Base-by-base conservation (phyloP, 345 rosid genomes). In the Syzygium oleosum region DNA sequence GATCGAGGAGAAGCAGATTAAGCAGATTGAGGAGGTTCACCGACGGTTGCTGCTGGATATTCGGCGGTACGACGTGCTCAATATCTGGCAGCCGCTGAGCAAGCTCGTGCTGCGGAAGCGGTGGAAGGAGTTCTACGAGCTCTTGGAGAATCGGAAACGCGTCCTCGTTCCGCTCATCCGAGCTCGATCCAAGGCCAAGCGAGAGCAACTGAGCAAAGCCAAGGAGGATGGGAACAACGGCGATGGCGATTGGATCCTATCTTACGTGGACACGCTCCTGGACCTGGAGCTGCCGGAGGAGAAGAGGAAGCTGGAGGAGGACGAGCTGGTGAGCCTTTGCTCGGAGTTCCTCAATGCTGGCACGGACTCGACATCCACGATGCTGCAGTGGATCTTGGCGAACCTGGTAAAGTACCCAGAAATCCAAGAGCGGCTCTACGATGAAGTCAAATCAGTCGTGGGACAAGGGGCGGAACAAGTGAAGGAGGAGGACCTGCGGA, bases 301-400 rank as follows among this genome's bases (percentile, higher is more conserved):
- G 51, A 78, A 79, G 58, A 73, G 89, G 53, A 52, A 85, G 89
- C 87, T 85, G 43, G 77, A 77, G 16, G 89, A 88, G 85, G 85
- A 23, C 9, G 87, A 88, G 63, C 78, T 88, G 0, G 22, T 85
- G 68, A 54, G 38, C 77, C 87, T 88, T 19, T 65, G 59, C 87
- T 73, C 59, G 10, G 89, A 88, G 87, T 85, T 88, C 43, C 89
- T 88, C 52, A 54, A 8, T 3, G 89, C 31, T 23, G 87, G 89
- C 43, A 85, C 87, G 23, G 58, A 88, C 65, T 85, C 87, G 1
- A 85, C 89, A 9, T 85, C 87, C 54, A 55, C 89, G n/a, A 85
- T 23, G 6, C 53, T 88, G 49, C 11, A 88, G 1, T 73, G 89
- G 89, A 78, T 85, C 53, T 77, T 88, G 58, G 87, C 89, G 65